A percentile compares a stretch with the other conserved stretches of the same genome.
These are phyloP conservation scores for Cladochytrium replicatum DNA, from an alignment of 192 early-diverging fungal genomes.

Conservation along the genomic window DNA sequence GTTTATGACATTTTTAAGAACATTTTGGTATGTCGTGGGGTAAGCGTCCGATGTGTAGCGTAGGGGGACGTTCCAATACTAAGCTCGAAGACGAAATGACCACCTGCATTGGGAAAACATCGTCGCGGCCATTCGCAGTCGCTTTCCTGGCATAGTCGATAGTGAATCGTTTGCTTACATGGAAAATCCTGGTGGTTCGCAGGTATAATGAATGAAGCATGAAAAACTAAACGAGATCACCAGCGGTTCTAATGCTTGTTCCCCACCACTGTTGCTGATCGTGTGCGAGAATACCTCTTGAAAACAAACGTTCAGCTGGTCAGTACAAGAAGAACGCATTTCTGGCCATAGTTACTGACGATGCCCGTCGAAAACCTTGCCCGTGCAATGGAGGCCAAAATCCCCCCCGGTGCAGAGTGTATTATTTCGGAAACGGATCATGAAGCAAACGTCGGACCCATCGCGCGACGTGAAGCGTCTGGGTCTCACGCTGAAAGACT, in stretches of 20 bases:
- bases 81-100: too few relatives aligned
- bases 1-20: neutral
- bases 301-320: slow-evolving; percentile 14
- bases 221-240: too few relatives aligned
- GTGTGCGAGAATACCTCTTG: slow-evolving; percentile 9
- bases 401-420: slow-evolving; percentile 3
- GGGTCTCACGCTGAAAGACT: slow-evolving; percentile 5
- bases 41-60: too few relatives aligned
- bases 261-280: slow-evolving; percentile 7
- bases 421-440: slow-evolving; percentile 7
- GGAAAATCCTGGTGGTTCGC: slow-evolving; percentile 23
- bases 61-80: too few relatives aligned
- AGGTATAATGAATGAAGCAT: too few relatives aligned
- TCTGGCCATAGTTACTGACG: slow-evolving; percentile 6
- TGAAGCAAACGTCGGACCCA: slow-evolving; percentile 10
- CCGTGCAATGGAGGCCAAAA: neutral
- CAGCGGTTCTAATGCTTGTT: too few relatives aligned
- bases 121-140: too few relatives aligned
- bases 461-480: slow-evolving; percentile 1
- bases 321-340: slow-evolving; percentile 11
- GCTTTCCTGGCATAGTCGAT: too few relatives aligned
- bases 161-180: too few relatives aligned
- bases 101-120: too few relatives aligned
- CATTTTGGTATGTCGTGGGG: neutral
- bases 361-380: slow-evolving; percentile 19